phyloP scores from a whole-genome alignment of 148 eudicot genomes.

The Rhododendron vialii region DNA sequence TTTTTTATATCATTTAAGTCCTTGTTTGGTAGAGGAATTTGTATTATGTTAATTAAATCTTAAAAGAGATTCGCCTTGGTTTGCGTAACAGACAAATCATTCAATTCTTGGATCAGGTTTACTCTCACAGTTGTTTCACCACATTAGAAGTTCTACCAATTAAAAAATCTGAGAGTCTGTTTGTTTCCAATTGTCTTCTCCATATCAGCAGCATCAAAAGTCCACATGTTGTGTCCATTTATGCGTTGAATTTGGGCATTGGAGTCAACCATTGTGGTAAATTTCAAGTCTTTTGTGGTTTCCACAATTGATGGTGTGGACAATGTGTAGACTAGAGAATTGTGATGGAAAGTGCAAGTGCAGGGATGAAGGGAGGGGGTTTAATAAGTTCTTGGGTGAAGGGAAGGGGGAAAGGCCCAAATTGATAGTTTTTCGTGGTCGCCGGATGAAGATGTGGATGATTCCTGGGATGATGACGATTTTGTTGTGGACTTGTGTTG shows the following conservation, averaged over 20 bases:
- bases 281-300: background rate
- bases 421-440: slow-evolving; percentile 32
- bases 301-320: slow-evolving; percentile 11
- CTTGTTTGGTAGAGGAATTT: slow-evolving; percentile 10
- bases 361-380: slow-evolving; percentile 12
- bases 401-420: slow-evolving; percentile 27
- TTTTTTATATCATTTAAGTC: background rate
- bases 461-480: slow-evolving; percentile 42
- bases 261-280: slow-evolving; percentile 9
- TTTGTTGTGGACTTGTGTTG: slow-evolving; percentile 40
- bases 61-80: slow-evolving; percentile 30
- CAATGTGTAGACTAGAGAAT: slow-evolving; percentile 49
- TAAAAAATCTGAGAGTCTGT: background rate
- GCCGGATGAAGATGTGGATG: slow-evolving; percentile 39
- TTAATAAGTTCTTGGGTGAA: slow-evolving; percentile 38
- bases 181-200: background rate
- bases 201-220: background rate
- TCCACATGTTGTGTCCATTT: background rate
- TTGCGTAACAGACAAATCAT: slow-evolving; percentile 14
- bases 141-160: background rate
- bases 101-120: slow-evolving; percentile 11
- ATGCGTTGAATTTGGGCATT: background rate
- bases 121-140: background rate
- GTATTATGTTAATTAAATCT: background rate
- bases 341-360: slow-evolving; percentile 15